Evolutionary conservation across 2,329 filamentous ascomycete genomes (phyloP).

Genomic region (Botryotinia globosa): DNA sequence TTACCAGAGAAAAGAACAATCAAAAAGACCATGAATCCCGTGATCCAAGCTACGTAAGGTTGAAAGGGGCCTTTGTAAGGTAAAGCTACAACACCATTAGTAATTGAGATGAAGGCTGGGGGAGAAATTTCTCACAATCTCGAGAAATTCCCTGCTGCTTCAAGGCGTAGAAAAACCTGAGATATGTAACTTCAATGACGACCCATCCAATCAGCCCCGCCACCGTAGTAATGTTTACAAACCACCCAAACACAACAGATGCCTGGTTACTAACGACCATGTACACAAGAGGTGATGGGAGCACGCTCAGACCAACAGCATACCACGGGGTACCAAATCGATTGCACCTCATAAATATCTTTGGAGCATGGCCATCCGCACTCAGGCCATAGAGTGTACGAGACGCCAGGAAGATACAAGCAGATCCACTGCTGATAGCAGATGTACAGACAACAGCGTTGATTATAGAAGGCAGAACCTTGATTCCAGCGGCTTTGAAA

Average conservation of each 20-base stretch:
- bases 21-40: constrained; percentile 59
- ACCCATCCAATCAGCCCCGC: constrained; percentile 65
- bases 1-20: constrained; percentile 47
- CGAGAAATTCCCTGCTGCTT: constrained; percentile 53
- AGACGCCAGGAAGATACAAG: constrained; percentile 17
- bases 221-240: constrained; percentile 61
- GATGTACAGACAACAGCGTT: constrained; percentile 70
- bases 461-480: constrained; percentile 67
- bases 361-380: constrained; percentile 54
- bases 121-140: constrained; percentile 29
- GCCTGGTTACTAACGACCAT: constrained; percentile 60
- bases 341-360: constrained; percentile 53
- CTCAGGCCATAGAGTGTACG: constrained; percentile 60
- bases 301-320: constrained; percentile 52
- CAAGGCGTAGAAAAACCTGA: constrained; percentile 54
- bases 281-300: constrained; percentile 65
- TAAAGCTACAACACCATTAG: constrained; percentile 36
- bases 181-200: constrained; percentile 57
- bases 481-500: constrained; percentile 64
- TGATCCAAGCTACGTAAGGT: constrained; percentile 55
- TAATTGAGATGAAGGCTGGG: neutral
- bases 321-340: constrained; percentile 55
- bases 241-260: constrained; percentile 63
- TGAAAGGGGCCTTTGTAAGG: constrained; percentile 56
- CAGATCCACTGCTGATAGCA: constrained; percentile 19